phyloP scores from a whole-genome alignment of 2,329 filamentous ascomycete genomes.

The Calonectria pseudoreteaudii region DNA sequence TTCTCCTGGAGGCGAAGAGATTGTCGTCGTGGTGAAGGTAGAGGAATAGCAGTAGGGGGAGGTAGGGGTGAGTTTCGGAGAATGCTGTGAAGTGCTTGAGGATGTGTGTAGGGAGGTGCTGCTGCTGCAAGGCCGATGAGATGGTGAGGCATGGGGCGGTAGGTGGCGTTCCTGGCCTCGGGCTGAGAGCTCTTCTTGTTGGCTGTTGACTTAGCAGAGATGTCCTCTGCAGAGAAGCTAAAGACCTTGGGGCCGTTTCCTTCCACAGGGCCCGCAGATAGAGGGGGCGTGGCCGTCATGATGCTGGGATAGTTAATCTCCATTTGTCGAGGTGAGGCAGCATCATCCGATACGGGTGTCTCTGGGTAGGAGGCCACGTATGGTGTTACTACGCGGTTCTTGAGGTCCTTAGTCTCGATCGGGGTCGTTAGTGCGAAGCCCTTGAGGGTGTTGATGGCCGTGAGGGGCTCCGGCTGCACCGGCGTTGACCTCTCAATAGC shows the following conservation, averaged over 20 bases:
- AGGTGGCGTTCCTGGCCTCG: constrained; percentile 31
- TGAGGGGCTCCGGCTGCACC: constrained; percentile 58
- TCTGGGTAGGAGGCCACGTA: constrained; percentile 62
- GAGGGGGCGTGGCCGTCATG: constrained; percentile 70
- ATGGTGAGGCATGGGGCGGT: constrained; percentile 20
- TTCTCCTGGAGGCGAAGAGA: constrained; percentile 67
- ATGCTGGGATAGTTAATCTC: constrained; percentile 64
- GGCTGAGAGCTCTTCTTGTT: constrained; percentile 18
- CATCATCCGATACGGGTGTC: constrained; percentile 65
- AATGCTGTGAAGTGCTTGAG: constrained; percentile 71
- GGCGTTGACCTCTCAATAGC: constrained; percentile 71
- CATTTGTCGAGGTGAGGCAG: constrained; percentile 59
- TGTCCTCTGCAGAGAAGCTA: constrained; percentile 56
- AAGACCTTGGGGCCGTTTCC: constrained; percentile 56
- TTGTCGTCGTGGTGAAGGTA: constrained; percentile 64
- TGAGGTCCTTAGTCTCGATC: constrained; percentile 43
- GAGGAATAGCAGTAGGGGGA: constrained; percentile 61
- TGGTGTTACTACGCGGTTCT: constrained; percentile 55
- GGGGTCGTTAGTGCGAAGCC: constrained; percentile 47
- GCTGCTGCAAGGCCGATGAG: constrained; percentile 34
- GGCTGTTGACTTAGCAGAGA: constrained; percentile 27
- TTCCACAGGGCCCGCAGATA: constrained; percentile 66
- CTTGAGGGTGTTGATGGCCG: constrained; percentile 59
- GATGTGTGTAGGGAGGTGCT: constrained; percentile 67
- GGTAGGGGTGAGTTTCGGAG: constrained; percentile 75